Conservation (phyloP, 148 eudicot genomes). For the Amaranthus palmeri region DNA sequence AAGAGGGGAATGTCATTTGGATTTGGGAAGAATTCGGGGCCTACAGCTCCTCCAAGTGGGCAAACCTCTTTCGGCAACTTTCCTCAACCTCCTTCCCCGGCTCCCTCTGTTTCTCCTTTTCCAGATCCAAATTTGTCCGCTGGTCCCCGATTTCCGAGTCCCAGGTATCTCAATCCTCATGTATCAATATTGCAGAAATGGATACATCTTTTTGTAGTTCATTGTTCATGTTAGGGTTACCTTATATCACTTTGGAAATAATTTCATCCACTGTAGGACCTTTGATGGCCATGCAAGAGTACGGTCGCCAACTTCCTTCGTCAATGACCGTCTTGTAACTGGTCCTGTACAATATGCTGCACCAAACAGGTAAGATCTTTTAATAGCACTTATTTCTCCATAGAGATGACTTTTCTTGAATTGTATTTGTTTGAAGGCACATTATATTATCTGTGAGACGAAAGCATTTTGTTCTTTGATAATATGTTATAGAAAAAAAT, state of each 20-base stretch:
- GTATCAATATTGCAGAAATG: not conserved
- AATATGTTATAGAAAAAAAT: too few relatives aligned
- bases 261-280: slow-evolving; percentile 28
- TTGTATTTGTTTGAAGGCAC: too few relatives aligned
- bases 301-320: slow-evolving; percentile 25
- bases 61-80: slow-evolving; percentile 25
- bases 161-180: slow-evolving; percentile 8
- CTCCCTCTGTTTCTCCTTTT: slow-evolving; percentile 12
- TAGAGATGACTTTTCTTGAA: too few relatives aligned
- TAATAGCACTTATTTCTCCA: too few relatives aligned
- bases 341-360: slow-evolving; percentile 30
- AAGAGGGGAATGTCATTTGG: slow-evolving; percentile 22
- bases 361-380: slow-evolving; percentile 32
- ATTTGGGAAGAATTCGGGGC: slow-evolving; percentile 35
- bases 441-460: too few relatives aligned
- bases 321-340: slow-evolving; percentile 15
- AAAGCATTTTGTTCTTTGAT: too few relatives aligned
- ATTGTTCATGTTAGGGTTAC: not conserved
- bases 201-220: not conserved
- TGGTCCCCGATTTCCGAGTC: slow-evolving; percentile 14
- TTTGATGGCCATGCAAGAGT: slow-evolving; percentile 31
- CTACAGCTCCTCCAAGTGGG: slow-evolving; percentile 15
- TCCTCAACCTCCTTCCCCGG: slow-evolving; percentile 20
- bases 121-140: slow-evolving; percentile 4
- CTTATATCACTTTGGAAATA: not conserved